These are phyloP conservation scores for Capsicum chinense DNA, from an alignment of 257 asterid genomes.

Conservation along the genomic window DNA sequence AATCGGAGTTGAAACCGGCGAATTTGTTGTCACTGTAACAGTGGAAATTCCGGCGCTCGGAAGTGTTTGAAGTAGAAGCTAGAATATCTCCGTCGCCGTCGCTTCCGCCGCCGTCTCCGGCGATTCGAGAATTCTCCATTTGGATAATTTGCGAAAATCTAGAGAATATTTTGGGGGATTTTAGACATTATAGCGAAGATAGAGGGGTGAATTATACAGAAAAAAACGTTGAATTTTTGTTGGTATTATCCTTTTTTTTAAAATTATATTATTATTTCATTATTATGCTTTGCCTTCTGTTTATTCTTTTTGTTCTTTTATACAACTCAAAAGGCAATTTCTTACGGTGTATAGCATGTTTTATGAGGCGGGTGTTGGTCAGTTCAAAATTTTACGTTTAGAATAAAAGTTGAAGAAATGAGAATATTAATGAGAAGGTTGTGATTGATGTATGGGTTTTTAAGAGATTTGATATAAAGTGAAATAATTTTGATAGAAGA, in stretches of 20 bases:
- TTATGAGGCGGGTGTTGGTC: too few relatives aligned
- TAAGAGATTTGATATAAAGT: too few relatives aligned
- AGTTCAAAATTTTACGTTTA: too few relatives aligned
- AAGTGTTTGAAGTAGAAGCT: constrained; percentile 29
- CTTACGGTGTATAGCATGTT: not conserved
- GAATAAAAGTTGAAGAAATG: too few relatives aligned
- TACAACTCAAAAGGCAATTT: not conserved
- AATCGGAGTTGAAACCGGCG: constrained; percentile 40
- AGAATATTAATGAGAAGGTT: too few relatives aligned
- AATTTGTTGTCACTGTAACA: constrained; percentile 49
- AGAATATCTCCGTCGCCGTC: constrained; percentile 38
- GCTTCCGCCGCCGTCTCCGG: constrained; percentile 47
- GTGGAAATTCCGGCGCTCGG: constrained; percentile 39
- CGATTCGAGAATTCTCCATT: constrained; percentile 57
- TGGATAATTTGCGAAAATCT: constrained; percentile 35
- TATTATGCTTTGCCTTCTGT: not conserved
- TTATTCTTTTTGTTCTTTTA: not conserved
- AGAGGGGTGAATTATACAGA: not conserved
- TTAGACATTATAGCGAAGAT: not conserved
- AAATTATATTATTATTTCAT: too few relatives aligned
- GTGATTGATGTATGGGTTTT: too few relatives aligned
- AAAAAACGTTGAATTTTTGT: constrained; percentile 6
- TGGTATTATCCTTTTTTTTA: not conserved
- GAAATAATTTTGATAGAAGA: too few relatives aligned
- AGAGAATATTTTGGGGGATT: constrained; percentile 13